Percentiles rank a stretch among this genome's conserved stretches.
phyloP scores from a whole-genome alignment of 331 rosid genomes.

The Acacia concinna region DNA sequence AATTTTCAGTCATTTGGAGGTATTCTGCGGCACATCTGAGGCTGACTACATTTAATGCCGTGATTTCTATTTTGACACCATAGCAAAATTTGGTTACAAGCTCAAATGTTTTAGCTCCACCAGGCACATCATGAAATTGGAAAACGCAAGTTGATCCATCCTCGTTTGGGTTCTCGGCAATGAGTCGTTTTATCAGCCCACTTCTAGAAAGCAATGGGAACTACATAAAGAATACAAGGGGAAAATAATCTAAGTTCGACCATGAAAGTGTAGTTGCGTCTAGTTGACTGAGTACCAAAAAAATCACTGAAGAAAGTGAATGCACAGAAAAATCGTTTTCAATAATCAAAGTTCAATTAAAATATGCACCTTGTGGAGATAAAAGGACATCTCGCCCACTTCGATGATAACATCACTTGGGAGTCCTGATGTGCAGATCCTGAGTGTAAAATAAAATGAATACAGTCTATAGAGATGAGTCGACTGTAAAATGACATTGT shows the following conservation, averaged over 20 bases:
- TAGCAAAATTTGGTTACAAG: slow-evolving; percentile 76
- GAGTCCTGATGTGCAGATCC: slow-evolving; percentile 87
- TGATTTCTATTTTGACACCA: slow-evolving; percentile 72
- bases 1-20: slow-evolving; percentile 75
- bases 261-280: slow-evolving; percentile 4
- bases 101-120: slow-evolving; percentile 74
- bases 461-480: not conserved
- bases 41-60: slow-evolving; percentile 62
- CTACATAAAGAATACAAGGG: slow-evolving; percentile 44
- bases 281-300: not conserved
- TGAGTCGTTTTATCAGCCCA: slow-evolving; percentile 63
- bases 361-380: slow-evolving; percentile 77
- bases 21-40: slow-evolving; percentile 84
- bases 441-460: slow-evolving; percentile 35
- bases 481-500: not conserved
- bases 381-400: slow-evolving; percentile 67
- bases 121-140: slow-evolving; percentile 79
- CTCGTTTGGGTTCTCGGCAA: slow-evolving; percentile 51
- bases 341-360: slow-evolving; percentile 18
- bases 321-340: not conserved
- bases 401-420: slow-evolving; percentile 71
- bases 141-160: slow-evolving; percentile 52
- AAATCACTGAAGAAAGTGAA: not conserved
- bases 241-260: slow-evolving; percentile 3
- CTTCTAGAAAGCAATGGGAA: slow-evolving; percentile 93